Evolutionary conservation across 257 asterid species (phyloP).

Genomic region (Galeopsis tetrahit): DNA sequence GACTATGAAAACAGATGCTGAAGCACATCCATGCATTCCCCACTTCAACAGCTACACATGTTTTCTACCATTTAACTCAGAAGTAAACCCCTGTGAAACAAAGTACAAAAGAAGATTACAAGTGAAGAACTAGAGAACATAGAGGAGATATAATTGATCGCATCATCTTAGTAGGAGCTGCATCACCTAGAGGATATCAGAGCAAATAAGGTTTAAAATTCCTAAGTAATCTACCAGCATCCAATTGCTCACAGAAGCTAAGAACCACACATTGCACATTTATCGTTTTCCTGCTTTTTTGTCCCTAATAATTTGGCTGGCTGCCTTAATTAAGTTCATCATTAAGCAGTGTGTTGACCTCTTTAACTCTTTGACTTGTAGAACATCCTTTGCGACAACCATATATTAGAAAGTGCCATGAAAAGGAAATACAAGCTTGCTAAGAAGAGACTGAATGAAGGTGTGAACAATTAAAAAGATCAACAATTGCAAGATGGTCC

Average conservation of each 20-base stretch:
- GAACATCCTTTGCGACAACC: not conserved
- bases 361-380: not conserved
- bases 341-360: not conserved
- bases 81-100: constrained; percentile 30
- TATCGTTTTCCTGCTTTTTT: not conserved
- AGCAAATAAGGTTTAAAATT: constrained; percentile 4
- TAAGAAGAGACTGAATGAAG: constrained; percentile 18
- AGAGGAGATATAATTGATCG: constrained; percentile 12
- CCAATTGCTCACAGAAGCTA: constrained; percentile 10
- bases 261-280: not conserved
- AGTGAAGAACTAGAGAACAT: constrained; percentile 11
- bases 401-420: constrained; percentile 6
- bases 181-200: not conserved
- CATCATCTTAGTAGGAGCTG: constrained; percentile 25
- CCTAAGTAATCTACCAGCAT: not conserved
- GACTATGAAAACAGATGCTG: constrained; percentile 72
- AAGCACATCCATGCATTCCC: constrained; percentile 79
- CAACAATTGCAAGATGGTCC: not conserved
- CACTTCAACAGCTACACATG: constrained; percentile 42
- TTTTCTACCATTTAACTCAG: constrained; percentile 35
- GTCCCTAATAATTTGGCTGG: not conserved
- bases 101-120: constrained; percentile 15
- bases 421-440: constrained; percentile 10
- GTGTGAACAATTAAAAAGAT: constrained; percentile 15
- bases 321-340: not conserved